These are phyloP conservation scores for Fusarium cicatricum DNA, from an alignment of 2,329 filamentous ascomycete species.

Conservation along the genomic window DNA sequence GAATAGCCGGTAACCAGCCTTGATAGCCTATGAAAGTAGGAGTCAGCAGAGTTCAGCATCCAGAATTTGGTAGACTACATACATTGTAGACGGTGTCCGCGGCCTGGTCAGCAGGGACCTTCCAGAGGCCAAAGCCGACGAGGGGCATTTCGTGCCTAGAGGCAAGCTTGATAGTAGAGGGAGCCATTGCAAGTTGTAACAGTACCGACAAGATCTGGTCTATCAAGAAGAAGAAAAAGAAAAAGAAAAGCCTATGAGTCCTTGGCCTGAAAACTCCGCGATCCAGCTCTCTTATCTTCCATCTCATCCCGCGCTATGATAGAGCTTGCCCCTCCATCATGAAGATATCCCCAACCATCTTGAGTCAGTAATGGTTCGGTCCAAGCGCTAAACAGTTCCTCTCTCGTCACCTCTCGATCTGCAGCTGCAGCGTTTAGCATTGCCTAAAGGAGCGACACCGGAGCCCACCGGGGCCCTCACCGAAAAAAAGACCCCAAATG, in stretches of 20 bases:
- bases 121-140: constrained; percentile 74
- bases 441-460: constrained; percentile 27
- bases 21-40: constrained; percentile 51
- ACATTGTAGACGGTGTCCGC: constrained; percentile 69
- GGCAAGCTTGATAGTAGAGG: constrained; percentile 36
- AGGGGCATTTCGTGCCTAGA: constrained; percentile 40
- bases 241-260: constrained; percentile 2
- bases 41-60: background rate
- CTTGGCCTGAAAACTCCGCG: background rate
- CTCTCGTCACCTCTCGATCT: constrained; percentile 10
- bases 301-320: constrained; percentile 11
- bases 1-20: constrained; percentile 61
- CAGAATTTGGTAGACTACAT: background rate
- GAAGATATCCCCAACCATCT: constrained; percentile 1
- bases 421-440: constrained; percentile 12
- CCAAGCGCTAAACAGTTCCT: constrained; percentile 23
- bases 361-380: constrained; percentile 16
- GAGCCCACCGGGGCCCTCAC: constrained; percentile 6
- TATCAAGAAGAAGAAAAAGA: background rate
- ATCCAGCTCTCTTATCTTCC: constrained; percentile 14
- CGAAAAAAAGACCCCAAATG: constrained; percentile 18
- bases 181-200: constrained; percentile 20
- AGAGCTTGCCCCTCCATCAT: constrained; percentile 19
- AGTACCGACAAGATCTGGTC: background rate
- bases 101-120: constrained; percentile 59